A percentile compares a stretch with the other conserved stretches of the same genome.
phyloP scores from a whole-genome alignment of 257 asterid species.

The Solanum chiquidenum region DNA sequence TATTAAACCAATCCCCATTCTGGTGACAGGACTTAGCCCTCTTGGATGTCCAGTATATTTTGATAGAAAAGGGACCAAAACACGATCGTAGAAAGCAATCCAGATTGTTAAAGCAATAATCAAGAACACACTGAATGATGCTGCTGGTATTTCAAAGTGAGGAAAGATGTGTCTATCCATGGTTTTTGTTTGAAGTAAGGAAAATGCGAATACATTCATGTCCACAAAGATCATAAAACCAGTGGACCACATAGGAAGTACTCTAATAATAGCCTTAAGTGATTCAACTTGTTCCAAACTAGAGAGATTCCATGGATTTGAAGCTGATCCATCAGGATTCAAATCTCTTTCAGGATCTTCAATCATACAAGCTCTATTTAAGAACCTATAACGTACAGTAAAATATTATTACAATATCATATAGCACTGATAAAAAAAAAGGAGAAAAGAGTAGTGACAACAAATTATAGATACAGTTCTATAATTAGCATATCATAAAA shows the following conservation, averaged over 20 bases:
- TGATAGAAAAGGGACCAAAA: neutral
- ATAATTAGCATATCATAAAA: neutral
- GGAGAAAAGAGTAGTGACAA: neutral
- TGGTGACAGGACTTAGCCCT: neutral
- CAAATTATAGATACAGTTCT: neutral
- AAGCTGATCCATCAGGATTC: slow-evolving; percentile 6
- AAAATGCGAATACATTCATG: neutral
- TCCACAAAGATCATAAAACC: neutral
- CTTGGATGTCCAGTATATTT: neutral
- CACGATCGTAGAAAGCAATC: slow-evolving; percentile 1
- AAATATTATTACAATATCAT: neutral
- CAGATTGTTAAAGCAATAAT: neutral
- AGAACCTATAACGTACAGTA: neutral
- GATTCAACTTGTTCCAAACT: slow-evolving; percentile 14
- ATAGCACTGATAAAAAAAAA: neutral
- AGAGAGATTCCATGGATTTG: neutral
- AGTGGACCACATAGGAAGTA: slow-evolving; percentile 8
- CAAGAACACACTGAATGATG: slow-evolving; percentile 6
- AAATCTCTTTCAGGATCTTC: slow-evolving; percentile 6
- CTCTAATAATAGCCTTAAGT: neutral
- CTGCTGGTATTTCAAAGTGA: slow-evolving; percentile 11
- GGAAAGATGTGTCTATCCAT: slow-evolving; percentile 7
- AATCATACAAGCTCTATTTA: slow-evolving; percentile 7
- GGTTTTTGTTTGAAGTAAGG: neutral
- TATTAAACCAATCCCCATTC: slow-evolving; percentile 10